Evolutionary conservation across 176 grass and related monocot species (phyloP).

Genomic region (Lolium rigidum): DNA sequence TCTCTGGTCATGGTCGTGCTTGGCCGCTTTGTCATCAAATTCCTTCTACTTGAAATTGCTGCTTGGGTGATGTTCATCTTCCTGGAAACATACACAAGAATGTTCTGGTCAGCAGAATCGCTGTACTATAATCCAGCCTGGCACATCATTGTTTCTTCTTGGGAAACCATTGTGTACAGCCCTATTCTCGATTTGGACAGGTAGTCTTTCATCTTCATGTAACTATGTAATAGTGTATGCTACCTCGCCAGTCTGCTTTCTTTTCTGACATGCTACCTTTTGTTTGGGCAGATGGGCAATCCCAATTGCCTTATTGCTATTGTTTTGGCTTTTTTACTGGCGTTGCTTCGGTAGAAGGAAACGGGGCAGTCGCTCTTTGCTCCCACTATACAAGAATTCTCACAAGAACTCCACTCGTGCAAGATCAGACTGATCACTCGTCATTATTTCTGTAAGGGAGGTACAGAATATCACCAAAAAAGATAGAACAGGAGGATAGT

Average conservation of each 20-base stretch:
- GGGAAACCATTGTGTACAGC: slow-evolving; percentile 96
- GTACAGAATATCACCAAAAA: slow-evolving; percentile 15
- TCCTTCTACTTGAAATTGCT: slow-evolving; percentile 84
- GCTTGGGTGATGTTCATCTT: slow-evolving; percentile 99
- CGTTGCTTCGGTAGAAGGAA: slow-evolving; percentile 84
- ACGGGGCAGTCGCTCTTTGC: slow-evolving; percentile 51
- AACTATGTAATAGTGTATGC: neutral
- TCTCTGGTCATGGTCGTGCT: slow-evolving; percentile 88
- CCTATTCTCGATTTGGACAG: slow-evolving; percentile 95
- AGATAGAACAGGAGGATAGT: slow-evolving; percentile 17
- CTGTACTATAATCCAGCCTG: slow-evolving; percentile 96
- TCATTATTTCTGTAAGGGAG: slow-evolving; percentile 23
- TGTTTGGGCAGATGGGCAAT: slow-evolving; percentile 83
- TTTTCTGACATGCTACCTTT: neutral
- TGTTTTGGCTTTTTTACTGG: slow-evolving; percentile 75
- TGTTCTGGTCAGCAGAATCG: slow-evolving; percentile 97
- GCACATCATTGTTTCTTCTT: slow-evolving; percentile 90
- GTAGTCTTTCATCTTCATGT: slow-evolving; percentile 40
- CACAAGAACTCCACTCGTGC: slow-evolving; percentile 64
- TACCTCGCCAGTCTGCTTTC: neutral
- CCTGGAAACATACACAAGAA: slow-evolving; percentile 91
- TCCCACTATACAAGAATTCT: slow-evolving; percentile 72
- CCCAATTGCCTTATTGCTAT: slow-evolving; percentile 69
- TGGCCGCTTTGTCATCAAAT: slow-evolving; percentile 94
- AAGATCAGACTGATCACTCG: slow-evolving; percentile 70